Evolutionary conservation across 306 rosid species (phyloP).

Genomic region (Ormosia emarginata): DNA sequence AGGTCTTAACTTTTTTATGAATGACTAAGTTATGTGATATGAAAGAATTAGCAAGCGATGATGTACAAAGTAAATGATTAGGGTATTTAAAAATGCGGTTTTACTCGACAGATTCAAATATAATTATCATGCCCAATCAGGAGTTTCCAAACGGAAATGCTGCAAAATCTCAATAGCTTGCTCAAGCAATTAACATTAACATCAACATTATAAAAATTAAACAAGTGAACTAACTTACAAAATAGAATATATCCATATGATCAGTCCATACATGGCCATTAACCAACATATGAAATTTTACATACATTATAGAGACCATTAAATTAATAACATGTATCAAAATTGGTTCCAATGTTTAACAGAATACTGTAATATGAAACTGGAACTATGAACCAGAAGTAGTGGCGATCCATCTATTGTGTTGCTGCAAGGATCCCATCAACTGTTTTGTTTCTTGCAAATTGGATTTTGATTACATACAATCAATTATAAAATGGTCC

Average conservation of each 20-base stretch:
- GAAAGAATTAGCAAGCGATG: no score
- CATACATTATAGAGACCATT: conserved; percentile 18
- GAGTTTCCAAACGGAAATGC: no score
- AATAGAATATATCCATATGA: background rate
- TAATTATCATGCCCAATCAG: no score
- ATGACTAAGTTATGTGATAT: no score
- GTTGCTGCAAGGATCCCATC: no score
- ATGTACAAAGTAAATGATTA: no score
- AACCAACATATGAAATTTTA: background rate
- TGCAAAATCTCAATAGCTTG: background rate
- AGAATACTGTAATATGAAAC: background rate
- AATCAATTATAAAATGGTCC: no score
- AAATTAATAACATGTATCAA: conserved; percentile 22
- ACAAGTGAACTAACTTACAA: background rate
- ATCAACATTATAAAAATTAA: background rate
- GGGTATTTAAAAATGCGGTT: no score
- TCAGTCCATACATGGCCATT: background rate
- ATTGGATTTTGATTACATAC: no score
- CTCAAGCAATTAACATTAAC: background rate
- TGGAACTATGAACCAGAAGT: background rate
- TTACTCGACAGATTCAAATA: no score
- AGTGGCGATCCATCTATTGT: background rate
- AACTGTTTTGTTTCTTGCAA: no score
- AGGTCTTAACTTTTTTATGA: no score
- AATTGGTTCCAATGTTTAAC: conserved; percentile 22